Evolutionary conservation across 2,329 filamentous ascomycete species (phyloP), one percentile per base, ranked within the genome.

Genomic region (Dendryphion nanum): DNA sequence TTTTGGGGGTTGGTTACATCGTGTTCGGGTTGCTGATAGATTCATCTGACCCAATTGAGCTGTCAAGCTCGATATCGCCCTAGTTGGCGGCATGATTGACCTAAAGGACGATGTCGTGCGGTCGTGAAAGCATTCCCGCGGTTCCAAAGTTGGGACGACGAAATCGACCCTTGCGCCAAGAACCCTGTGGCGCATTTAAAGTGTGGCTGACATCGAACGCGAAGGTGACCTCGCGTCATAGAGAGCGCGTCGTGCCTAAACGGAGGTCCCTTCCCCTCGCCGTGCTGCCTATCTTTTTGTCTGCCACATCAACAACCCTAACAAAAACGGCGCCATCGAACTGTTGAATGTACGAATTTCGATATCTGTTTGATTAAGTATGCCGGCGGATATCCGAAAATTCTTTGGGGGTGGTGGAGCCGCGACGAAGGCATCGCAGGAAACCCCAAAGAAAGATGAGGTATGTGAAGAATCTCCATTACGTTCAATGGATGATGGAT

Each of bases 351-450:
- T 10, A 13, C 16, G 10, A n/a, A 16, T 14, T 10, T 30, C 16
- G 12, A 30, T 4, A 13, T 30, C 17, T 35, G 31, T 30, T 35
- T 30, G 2, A 13, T 41, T 32, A 26, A 18, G 23, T n/a, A 95
- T 95, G 89, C 81, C 89, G 37, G 61, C 76, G 47, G 91, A 97
- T 68, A 97, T 96, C 58, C 79, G 90, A 59, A 89, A 77, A 54
- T 97, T 96, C 69, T 96, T 97, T 72, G 82, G 85, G 38, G 81
- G 85, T 48, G 91, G 89, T 44, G 89, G 89, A 65, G 73, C 77
- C 52, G 70, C 76, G 70, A 75, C 54, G 51, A 68, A 48, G 60
- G 51, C 23, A 10, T 26, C 23, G 45, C 51, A 18, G 38, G 23
- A 26, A 26, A 26, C 10, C 23, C 23, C 35, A 42, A 59, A 62